phyloP scores from a whole-genome alignment of 176 grass and related monocot genomes.

The Hordeum marinum region DNA sequence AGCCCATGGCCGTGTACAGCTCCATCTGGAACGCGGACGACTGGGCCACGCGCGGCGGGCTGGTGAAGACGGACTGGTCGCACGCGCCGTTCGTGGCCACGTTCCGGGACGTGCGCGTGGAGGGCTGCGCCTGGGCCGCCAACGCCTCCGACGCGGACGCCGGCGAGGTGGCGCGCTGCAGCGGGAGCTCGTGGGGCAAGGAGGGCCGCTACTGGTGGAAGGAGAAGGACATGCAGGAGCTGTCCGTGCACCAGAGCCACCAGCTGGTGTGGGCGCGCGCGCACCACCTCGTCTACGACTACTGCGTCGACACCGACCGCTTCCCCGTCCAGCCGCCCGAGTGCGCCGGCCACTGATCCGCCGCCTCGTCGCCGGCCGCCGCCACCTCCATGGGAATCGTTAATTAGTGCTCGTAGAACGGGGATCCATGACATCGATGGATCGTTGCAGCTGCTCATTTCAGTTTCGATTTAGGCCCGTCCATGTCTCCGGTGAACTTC shows the following conservation, averaged over 20 bases:
- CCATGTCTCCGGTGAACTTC: background rate
- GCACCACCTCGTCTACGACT: conserved; percentile 93
- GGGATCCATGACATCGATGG: background rate
- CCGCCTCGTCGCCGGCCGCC: background rate
- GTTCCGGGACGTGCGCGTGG: conserved; percentile 63
- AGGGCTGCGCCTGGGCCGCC: conserved; percentile 68
- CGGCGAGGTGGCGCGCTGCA: conserved; percentile 62
- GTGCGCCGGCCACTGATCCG: conserved; percentile 40
- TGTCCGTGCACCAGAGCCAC: conserved; percentile 89
- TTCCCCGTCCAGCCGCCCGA: conserved; percentile 75
- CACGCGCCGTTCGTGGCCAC: conserved; percentile 86
- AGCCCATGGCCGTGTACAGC: conserved; percentile 92
- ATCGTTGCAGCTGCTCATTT: conserved; percentile 21
- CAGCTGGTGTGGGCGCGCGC: conserved; percentile 93
- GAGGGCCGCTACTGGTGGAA: conserved; percentile 97
- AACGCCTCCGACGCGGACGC: conserved; percentile 24
- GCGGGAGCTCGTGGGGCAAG: conserved; percentile 59
- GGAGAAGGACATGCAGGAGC: conserved; percentile 93
- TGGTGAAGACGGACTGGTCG: conserved; percentile 95
- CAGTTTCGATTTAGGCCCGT: background rate
- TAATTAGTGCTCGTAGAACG: background rate
- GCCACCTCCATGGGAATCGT: too few species aligned
- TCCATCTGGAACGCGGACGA: conserved; percentile 99
- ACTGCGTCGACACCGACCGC: conserved; percentile 70
- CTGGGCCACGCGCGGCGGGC: conserved; percentile 94